Evolutionary conservation across 257 asterid genomes (phyloP).

Genomic region (Ocimum tenuiflorum): DNA sequence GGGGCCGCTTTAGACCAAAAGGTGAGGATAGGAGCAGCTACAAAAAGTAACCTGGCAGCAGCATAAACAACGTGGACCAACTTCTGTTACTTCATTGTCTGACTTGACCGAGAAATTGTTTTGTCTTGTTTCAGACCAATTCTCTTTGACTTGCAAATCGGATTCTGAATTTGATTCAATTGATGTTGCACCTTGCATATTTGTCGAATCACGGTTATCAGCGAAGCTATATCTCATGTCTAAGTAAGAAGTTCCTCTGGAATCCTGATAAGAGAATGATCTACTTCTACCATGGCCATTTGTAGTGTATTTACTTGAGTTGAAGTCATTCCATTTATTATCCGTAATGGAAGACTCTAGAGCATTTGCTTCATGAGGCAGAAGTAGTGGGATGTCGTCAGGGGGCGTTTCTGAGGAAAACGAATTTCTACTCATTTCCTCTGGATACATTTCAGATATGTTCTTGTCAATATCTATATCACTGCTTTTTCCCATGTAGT

Average conservation of each 20-base stretch:
- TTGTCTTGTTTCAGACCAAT: constrained; percentile 53
- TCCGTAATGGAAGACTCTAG: constrained; percentile 26
- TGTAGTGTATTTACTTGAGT: constrained; percentile 18
- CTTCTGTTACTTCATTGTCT: constrained; percentile 45
- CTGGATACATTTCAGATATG: constrained; percentile 26
- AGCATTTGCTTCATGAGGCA: constrained; percentile 75
- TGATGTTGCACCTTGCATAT: constrained; percentile 21
- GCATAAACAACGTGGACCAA: constrained; percentile 72
- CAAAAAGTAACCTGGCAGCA: constrained; percentile 61
- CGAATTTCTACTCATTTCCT: constrained; percentile 35
- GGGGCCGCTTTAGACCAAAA: background rate
- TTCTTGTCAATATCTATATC: constrained; percentile 37
- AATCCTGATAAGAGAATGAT: constrained; percentile 18
- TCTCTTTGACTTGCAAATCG: constrained; percentile 31
- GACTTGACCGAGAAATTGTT: constrained; percentile 36
- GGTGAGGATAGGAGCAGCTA: background rate
- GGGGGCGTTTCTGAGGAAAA: constrained; percentile 63
- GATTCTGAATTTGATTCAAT: constrained; percentile 17
- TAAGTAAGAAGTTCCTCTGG: constrained; percentile 4
- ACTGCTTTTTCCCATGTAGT: constrained; percentile 80
- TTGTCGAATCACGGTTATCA: constrained; percentile 18
- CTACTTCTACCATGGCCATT: constrained; percentile 23
- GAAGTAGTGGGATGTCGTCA: constrained; percentile 74
- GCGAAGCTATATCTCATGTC: constrained; percentile 18
- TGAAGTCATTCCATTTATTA: constrained; percentile 28